These are phyloP conservation scores for Kwoniella sp. DNA, from an alignment of 768 basidiomycete genomes.

Conservation along the genomic window DNA sequence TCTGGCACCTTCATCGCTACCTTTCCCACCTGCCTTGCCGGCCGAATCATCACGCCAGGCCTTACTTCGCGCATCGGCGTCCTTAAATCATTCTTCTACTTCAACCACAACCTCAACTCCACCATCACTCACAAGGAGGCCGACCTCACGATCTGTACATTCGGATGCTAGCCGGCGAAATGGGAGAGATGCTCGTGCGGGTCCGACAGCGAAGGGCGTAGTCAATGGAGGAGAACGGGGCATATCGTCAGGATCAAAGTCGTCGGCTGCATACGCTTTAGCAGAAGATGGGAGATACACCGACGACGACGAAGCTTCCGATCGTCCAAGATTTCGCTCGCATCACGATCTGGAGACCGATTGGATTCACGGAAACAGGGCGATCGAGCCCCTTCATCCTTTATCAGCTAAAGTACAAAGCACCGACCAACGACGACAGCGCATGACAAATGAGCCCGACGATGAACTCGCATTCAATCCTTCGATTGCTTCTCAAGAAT, in stretches of 20 bases:
- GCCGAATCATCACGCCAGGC: slow-evolving; percentile 33
- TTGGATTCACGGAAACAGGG: not conserved
- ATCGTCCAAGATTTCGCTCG: not conserved
- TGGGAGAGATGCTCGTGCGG: not conserved
- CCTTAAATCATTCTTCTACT: not conserved
- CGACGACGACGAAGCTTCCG: slow-evolving; percentile 3
- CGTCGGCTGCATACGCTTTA: not conserved
- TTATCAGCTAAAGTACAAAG: not conserved
- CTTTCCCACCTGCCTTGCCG: slow-evolving; percentile 16
- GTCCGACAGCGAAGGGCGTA: not conserved
- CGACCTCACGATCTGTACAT: not conserved
- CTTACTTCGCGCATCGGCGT: slow-evolving; percentile 15
- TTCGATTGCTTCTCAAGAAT: not conserved
- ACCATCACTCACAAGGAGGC: not conserved
- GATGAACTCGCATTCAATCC: not conserved
- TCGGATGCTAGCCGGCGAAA: not conserved
- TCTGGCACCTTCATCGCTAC: not conserved
- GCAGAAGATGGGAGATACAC: not conserved
- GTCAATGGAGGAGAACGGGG: not conserved
- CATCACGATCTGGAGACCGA: not conserved
- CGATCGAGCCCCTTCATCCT: not conserved
- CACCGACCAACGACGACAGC: not conserved
- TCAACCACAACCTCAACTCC: not conserved
- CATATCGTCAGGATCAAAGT: not conserved
- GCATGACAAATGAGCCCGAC: not conserved